Conservation (phyloP, 75 land plant genomes). For the Ceratopteris richardii region DNA sequence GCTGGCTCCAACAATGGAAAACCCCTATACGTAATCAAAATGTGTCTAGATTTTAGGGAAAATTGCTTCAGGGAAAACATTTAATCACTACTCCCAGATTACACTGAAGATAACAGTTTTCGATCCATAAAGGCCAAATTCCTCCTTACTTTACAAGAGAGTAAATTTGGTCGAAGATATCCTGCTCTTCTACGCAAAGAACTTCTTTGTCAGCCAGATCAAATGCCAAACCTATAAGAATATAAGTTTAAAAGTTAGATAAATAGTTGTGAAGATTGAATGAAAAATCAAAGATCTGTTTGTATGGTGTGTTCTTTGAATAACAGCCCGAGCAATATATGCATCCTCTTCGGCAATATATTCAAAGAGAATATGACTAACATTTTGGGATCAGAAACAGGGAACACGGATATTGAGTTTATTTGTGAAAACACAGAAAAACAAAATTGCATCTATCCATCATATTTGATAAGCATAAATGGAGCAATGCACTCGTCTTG, state of each 20-base stretch:
- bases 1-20: constrained; percentile 39
- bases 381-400: too few species aligned
- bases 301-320: too few species aligned
- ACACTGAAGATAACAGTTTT: not conserved
- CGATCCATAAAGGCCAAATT: not conserved
- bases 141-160: constrained; percentile 43
- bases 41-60: not conserved
- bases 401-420: too few species aligned
- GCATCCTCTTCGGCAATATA: too few species aligned
- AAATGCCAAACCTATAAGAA: constrained; percentile 54
- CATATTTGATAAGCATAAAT: too few species aligned
- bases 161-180: constrained; percentile 74
- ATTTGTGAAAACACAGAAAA: too few species aligned
- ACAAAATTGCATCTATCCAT: too few species aligned
- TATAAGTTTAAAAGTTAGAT: not conserved
- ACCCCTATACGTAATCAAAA: constrained; percentile 18
- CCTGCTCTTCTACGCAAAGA: constrained; percentile 81
- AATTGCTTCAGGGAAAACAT: not conserved
- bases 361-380: too few species aligned
- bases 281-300: too few species aligned
- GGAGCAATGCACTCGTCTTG: too few species aligned
- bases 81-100: not conserved
- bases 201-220: constrained; percentile 92
- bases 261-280: not conserved
- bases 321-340: too few species aligned